A percentile compares a stretch with the other conserved stretches of the same genome.
Conservation (phyloP, 306 rosid genomes). For the Herpetospermum pedunculosum region DNA sequence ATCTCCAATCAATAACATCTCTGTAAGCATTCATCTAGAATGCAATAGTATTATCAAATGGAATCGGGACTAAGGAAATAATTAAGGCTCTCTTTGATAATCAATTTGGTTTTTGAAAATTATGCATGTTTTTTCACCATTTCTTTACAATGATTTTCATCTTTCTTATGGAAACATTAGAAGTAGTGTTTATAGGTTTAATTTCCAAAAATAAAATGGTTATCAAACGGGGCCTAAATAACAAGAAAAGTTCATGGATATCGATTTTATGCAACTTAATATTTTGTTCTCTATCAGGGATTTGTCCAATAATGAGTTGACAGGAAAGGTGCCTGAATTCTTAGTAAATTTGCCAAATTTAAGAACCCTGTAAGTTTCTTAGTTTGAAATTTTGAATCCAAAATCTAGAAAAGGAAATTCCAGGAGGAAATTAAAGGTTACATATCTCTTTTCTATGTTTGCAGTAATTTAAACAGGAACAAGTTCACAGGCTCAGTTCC, state of each 20-base stretch:
- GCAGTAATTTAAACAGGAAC: slow-evolving; percentile 12
- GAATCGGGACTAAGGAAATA: not conserved
- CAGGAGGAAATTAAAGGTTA: not conserved
- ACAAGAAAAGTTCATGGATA: not conserved
- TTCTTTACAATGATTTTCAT: no score
- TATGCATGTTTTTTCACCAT: no score
- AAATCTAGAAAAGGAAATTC: not conserved
- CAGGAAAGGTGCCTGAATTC: slow-evolving; percentile 22
- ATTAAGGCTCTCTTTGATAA: no score
- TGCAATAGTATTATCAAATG: not conserved
- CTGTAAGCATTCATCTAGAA: slow-evolving; percentile 29
- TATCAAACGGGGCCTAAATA: not conserved
- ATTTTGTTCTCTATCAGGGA: slow-evolving; percentile 17
- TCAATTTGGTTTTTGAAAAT: no score
- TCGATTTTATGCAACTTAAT: not conserved
- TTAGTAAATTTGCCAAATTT: slow-evolving; percentile 16
- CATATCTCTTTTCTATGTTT: not conserved
- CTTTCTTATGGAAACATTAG: no score
- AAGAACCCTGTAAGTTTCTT: slow-evolving; percentile 22
- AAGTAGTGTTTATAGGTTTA: no score
- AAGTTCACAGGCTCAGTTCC: slow-evolving; percentile 18
- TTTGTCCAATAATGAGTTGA: slow-evolving; percentile 32
- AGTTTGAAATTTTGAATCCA: not conserved
- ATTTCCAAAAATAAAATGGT: no score
- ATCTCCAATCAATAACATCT: slow-evolving; percentile 21